Evolutionary conservation across 768 basidiomycete species (phyloP), one percentile per base, ranked within the genome.

Genomic region (Suillus weaverae): DNA sequence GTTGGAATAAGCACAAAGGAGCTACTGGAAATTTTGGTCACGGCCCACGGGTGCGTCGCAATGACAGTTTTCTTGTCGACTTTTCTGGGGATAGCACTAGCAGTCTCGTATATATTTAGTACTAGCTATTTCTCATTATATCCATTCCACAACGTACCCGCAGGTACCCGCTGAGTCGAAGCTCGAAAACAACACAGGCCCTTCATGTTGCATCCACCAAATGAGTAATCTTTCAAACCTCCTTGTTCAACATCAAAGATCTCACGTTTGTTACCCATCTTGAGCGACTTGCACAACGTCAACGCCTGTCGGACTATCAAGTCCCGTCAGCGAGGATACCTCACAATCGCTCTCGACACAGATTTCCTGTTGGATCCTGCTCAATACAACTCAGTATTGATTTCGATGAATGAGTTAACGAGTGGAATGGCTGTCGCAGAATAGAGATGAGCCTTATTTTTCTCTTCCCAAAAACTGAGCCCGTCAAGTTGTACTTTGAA

Each of bases 21-120:
- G 73, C 85, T 96, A 43, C 72, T 93, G 69, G 89, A 91, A 72
- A 71, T 22, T 48, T 48, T 90, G 67, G 89, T 90, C 13, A 85
- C 84, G 0, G 82, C n/a, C n/a, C n/a, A n/a, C n/a, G n/a, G n/a
- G 84, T 44, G 72, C 74, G 18, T 70, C 85, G 43, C 71, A 64
- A 35, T 79, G 59, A 72, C 18, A 36, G 16, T 63, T 43, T 22
- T 55, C 20, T 22, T 4, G 20, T 13, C 3, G 13, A 26, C 6
- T 50, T 50, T 22, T 46, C 44, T 22, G n/a, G n/a, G n/a, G n/a
- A 13, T 13, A 22, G 11, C 13, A 46, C n/a, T 46, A 3, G n/a
- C 0, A 46, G n/a, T n/a, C n/a, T n/a, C n/a, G n/a, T n/a, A n/a
- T n/a, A n/a, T n/a, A n/a, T n/a, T n/a, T 13, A 22, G n/a, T 22